phyloP scores from a whole-genome alignment of 2,329 filamentous ascomycete genomes.

The Huntiella abstrusa region DNA sequence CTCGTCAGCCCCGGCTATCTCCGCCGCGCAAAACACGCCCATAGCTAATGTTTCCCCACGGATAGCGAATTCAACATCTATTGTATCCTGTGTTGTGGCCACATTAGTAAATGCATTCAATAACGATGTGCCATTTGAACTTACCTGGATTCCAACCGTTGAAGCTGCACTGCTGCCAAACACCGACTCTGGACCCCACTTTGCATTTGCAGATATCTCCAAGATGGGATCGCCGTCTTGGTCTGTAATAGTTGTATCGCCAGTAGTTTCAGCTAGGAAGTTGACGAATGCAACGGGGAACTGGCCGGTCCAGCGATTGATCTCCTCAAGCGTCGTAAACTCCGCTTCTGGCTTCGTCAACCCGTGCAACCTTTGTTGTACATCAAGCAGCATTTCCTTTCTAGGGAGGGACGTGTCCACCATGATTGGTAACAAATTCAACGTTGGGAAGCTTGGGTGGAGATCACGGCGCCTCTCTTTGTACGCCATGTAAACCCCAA shows the following conservation, averaged over 20 bases:
- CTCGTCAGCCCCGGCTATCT: neutral
- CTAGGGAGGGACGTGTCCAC: slow-evolving; percentile 20
- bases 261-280: neutral
- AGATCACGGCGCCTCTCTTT: slow-evolving; percentile 31
- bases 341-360: neutral
- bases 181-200: neutral
- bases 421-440: slow-evolving; percentile 59
- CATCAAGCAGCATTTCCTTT: slow-evolving; percentile 10
- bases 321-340: slow-evolving; percentile 2
- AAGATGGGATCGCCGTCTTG: neutral
- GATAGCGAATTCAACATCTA: slow-evolving; percentile 9
- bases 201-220: neutral
- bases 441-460: slow-evolving; percentile 41
- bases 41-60: slow-evolving; percentile 1
- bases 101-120: neutral
- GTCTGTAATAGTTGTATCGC: neutral
- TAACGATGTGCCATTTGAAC: neutral
- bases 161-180: neutral
- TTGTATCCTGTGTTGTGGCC: neutral
- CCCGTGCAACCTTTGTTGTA: slow-evolving; percentile 3
- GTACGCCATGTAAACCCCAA: slow-evolving; percentile 76
- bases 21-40: slow-evolving; percentile 5
- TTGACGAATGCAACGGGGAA: slow-evolving; percentile 3
- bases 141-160: slow-evolving; percentile 1
- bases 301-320: slow-evolving; percentile 3